Evolutionary conservation across 2,329 filamentous ascomycete species (phyloP).

Genomic region (Ascochyta lentis): DNA sequence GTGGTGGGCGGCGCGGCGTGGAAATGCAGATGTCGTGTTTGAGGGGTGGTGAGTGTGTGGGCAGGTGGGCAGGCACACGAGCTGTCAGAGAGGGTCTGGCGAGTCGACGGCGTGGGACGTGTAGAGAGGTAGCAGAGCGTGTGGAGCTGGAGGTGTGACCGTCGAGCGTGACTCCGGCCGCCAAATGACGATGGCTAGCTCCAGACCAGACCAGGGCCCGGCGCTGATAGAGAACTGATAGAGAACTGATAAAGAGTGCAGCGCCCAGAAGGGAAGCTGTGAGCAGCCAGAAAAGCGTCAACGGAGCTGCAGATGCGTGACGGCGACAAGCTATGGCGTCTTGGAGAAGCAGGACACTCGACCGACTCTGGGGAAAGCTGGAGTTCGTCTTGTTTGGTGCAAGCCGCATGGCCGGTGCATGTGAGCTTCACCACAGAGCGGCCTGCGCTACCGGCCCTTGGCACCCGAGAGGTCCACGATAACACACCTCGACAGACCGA

Average conservation of each 20-base stretch:
- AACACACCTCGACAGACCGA: slow-evolving; percentile 3
- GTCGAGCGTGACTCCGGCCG: slow-evolving; percentile 42
- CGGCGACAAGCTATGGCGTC: slow-evolving; percentile 21
- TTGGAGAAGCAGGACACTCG: slow-evolving; percentile 15
- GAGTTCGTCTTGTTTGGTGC: slow-evolving; percentile 20
- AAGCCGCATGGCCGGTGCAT: slow-evolving; percentile 17
- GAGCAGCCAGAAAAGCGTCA: slow-evolving; percentile 11
- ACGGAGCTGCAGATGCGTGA: slow-evolving; percentile 23
- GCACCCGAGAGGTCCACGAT: slow-evolving; percentile 3
- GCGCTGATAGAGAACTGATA: slow-evolving; percentile 13
- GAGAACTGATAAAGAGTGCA: slow-evolving; percentile 21
- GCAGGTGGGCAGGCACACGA: neutral
- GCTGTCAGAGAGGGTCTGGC: slow-evolving; percentile 3
- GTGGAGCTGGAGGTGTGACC: slow-evolving; percentile 17
- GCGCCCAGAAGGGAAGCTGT: slow-evolving; percentile 7
- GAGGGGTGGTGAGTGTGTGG: neutral
- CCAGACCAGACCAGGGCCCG: slow-evolving; percentile 25
- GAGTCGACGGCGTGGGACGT: slow-evolving; percentile 1
- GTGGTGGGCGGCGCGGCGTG: slow-evolving; percentile 16
- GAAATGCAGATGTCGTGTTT: slow-evolving; percentile 16
- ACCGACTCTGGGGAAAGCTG: slow-evolving; percentile 32
- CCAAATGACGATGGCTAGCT: slow-evolving; percentile 38
- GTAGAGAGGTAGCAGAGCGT: slow-evolving; percentile 14
- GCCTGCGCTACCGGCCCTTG: slow-evolving; percentile 20
- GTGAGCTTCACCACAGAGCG: slow-evolving; percentile 21